Base-by-base conservation (phyloP, 106 monocot species). In the Phalaenopsis aphrodite region DNA sequence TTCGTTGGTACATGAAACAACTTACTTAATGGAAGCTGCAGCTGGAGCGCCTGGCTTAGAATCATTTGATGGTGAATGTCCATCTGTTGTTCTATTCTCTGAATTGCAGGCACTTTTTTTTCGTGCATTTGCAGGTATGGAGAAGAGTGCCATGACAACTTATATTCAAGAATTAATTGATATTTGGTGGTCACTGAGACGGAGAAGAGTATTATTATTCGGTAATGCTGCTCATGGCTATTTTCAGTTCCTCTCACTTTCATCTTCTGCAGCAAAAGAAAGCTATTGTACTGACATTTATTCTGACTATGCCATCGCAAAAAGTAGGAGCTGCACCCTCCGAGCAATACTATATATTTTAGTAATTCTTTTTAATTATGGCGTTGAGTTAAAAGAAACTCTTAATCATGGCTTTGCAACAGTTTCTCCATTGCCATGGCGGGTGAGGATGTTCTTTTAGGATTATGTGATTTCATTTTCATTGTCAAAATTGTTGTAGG, bases 211-310 rank as follows among this genome's bases (percentile, higher is more conserved):
- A 61, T 89, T 85, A 66, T 79, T 99, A n/a, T 99, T 95, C 81
- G 92, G 93, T 55, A 80, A 91, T 85, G 92, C 99, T 75, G 99
- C 93, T 65, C 82, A 82, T 86, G 99, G 95, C 15, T 99, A 91
- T 81, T 91, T 95, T 75, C 86, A 93, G 57, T 99, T 90, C 82
- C 99, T 99, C 75, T 88, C 93, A 30, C 52, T 82, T 82, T 93
- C 91, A 41, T 94, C 88, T 47, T 83, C 85, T 69, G 88, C 79
- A 56, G 36, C 77, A 86, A 61, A 82, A 8, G 89, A 85, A 36
- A 76, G 52, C 39, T 42, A 69, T 18, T 23, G n/a, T 37, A 48
- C 79, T 17, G 57, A 65, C 49, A 77, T 36, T 83, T 48, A 82
- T 83, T 45, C 66, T 75, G 78, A 87, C 81, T 24, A 64, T 82